Base-by-base conservation (phyloP, 306 rosid species). In the Arachis stenosperma region DNA sequence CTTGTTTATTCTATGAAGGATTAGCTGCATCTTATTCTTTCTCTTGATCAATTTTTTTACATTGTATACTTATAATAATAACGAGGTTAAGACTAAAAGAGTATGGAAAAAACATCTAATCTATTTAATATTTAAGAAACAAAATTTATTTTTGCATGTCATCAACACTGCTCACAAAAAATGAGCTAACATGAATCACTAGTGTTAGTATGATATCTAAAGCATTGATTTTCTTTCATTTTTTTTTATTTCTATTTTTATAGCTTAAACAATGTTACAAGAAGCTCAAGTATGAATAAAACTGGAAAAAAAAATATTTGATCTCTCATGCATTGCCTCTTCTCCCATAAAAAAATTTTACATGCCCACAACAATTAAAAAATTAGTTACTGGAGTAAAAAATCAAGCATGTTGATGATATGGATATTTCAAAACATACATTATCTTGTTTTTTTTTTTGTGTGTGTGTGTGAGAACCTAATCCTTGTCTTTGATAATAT, bases 351-450 rank as follows among this genome's bases (percentile, higher is more conserved):
- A 57, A 12, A 65, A 65, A 40, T 17, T 74, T 42, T 41, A 48
- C 42, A 80, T 46, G 51, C 73, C 56, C 50, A 3, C 75, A 59
- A 14, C 55, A 72, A 33, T 42, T 61, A 12, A 56, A 61, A 68
- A 61, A 44, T 17, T 37, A 30, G 40, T 69, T 55, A 56, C 8
- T 17, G 22, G 36, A 41, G 57, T 3, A 5, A 46, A 15, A 50
- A 50, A 41, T 37, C 37, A 36, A 53, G 60, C 73, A 65, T 51
- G 65, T 37, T 44, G 9, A 5, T 44, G 9, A 5, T 33, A 63
- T 37, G 33, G 11, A 54, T 79, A 74, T 72, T 17, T 17, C 17
- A 17, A 17, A 17, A 17, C 17, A 17, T 17, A 17, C 17, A 17
- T 17, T 17, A 17, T 75, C 17, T 17, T 17, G 17, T 17, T 17